Evolutionary conservation across 2,329 filamentous ascomycete genomes (phyloP), one percentile per base, ranked within the genome.

Genomic region (Albifimbria verrucaria): DNA sequence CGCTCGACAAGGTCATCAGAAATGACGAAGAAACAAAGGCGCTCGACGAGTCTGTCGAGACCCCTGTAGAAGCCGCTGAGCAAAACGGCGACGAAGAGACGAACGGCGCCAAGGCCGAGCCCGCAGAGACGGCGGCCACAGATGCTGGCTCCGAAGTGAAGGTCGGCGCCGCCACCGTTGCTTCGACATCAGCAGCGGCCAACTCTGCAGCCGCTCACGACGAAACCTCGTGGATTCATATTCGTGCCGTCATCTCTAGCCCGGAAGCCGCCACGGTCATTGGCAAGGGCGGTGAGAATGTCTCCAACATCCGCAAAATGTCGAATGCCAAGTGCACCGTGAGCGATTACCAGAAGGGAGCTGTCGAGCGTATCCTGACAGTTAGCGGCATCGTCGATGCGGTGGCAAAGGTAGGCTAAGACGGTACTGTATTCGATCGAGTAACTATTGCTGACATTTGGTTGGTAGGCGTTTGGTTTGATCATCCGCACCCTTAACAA

Each of bases 401-500:
- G 62, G 92, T 92, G 60, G 94, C 94, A 62, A 99, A 99, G 85
- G 91, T 93, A 78, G 64, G 78, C 49, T 23, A 12, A n/a, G 43
- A 20, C n/a, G 7, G 17, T 21, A 46, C 23, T 47, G 48, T 18
- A 32, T 51, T 44, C 26, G 11, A n/a, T 46, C 21, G 47, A 52
- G 2, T 47, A 47, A 43, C 18, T 17, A 15, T 52, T 49, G 52
- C 68, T 74, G 64, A 73, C 56, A 44, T 52, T 36, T 42, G 41
- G 18, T 48, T 39, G 32, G 24, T 61, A 94, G 90, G 94, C 94
- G 18, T 99, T 99, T 71, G 94, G 94, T 68, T 80, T 99, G 61
- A 99, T 99, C 68, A 97, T 99, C 65, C 91, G 94, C 65, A 99
- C 94, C 3, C 80, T 99, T 58, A 99, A 99, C 81, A 96, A 97